Evolutionary conservation across 148 eudicot genomes (phyloP).

Genomic region (Vaccinium corymbosum): DNA sequence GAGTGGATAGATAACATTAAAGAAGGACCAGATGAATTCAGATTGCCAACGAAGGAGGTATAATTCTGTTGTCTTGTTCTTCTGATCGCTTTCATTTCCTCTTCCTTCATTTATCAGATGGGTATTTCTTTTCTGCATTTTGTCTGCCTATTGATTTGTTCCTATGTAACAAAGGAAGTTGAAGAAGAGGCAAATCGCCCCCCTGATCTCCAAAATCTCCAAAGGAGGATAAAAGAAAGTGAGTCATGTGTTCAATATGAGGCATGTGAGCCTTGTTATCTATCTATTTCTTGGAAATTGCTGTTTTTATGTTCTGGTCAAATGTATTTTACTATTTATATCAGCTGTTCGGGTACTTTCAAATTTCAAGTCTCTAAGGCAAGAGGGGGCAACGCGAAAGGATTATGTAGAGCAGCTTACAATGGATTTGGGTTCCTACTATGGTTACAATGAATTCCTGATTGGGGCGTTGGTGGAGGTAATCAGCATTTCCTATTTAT

Average conservation of each 20-base stretch:
- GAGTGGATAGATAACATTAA: conserved; percentile 58
- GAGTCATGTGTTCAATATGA: conserved; percentile 21
- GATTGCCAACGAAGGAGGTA: conserved; percentile 71
- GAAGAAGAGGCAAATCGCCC: conserved; percentile 74
- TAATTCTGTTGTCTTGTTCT: conserved; percentile 1
- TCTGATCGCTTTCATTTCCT: neutral
- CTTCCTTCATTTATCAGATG: neutral
- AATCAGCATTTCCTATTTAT: neutral
- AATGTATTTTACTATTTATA: neutral
- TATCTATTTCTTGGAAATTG: neutral
- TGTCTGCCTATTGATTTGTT: neutral
- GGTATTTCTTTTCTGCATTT: neutral
- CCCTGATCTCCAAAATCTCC: conserved; percentile 75
- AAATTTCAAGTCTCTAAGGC: conserved; percentile 62
- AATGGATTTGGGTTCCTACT: conserved; percentile 67
- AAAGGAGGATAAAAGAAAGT: conserved; percentile 90
- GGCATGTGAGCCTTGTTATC: neutral
- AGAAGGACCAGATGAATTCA: conserved; percentile 64
- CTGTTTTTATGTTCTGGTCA: neutral
- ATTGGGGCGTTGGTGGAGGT: conserved; percentile 80
- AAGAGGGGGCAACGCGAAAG: conserved; percentile 62
- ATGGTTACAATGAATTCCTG: conserved; percentile 88
- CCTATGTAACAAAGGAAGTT: conserved; percentile 51
- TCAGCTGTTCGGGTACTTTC: conserved; percentile 76
- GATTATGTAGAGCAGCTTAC: conserved; percentile 75